Evolutionary conservation across 495 filamentous ascomycete species (phyloP), one percentile per base, ranked within the genome.

Genomic region (Xylaria scruposa): DNA sequence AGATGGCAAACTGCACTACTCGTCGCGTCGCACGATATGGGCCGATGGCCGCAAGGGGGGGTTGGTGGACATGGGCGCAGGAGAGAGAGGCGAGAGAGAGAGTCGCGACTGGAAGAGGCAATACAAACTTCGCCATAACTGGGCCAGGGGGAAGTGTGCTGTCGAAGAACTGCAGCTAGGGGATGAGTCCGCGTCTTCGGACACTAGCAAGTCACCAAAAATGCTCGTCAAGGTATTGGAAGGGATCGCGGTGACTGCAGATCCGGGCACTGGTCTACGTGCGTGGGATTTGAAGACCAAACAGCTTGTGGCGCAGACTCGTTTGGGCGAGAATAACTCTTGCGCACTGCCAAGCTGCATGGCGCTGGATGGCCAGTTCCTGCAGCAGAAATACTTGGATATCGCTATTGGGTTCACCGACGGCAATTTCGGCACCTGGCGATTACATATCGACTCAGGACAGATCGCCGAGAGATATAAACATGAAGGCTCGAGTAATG

Each of bases 111-210:
- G 96, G 96, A 98, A 98, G 84, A 86, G 87, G 65, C 92, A 96
- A 74, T 99, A 95, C 81, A 94, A 91, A 75, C 85, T 98, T 44
- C 88, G 92, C 64, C 92, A 98, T 77, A 98, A 98, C 79, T 99
- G 96, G 96, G 88, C 91, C 21, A 89, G 87, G 72, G 96, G 96
- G 31, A 90, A 88, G 72, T 97, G 95, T 71, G 89, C 88, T 56
- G 88, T 97, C 3, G 91, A 90, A 36, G 92, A 97, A 80, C 86
- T 97, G 29, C 83, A 87, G 70, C 87, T 97, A 40, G 85, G 81
- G 3, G 71, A 72, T 15, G 80, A 80, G 1, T 65, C 66, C 9
- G 60, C 46, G 6, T 36, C 64, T 5, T 47, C 59, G 4, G 70
- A 70, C n/a, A 73, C 60, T 33, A 70, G 59, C 67, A n/a, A 51